Percentiles rank a stretch among this genome's conserved stretches.
These are phyloP conservation scores for Dendrostoma leiphaemia DNA, from an alignment of 2,329 filamentous ascomycete genomes.

Conservation along the genomic window DNA sequence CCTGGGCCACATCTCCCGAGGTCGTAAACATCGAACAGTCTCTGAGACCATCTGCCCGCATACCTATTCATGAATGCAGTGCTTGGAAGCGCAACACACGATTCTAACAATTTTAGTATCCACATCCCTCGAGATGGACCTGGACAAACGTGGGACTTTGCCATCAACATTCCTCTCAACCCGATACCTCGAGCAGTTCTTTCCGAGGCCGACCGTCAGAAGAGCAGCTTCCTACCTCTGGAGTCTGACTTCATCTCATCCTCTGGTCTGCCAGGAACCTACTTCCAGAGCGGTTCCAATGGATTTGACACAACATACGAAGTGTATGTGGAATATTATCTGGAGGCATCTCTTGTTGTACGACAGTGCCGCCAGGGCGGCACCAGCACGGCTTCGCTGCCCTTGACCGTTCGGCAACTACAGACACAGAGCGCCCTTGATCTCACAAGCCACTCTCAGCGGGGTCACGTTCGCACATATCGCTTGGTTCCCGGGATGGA, in stretches of 20 bases:
- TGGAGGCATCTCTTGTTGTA: slow-evolving; percentile 29
- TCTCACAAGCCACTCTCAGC: background rate
- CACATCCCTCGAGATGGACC: slow-evolving; percentile 20
- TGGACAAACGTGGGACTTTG: slow-evolving; percentile 27
- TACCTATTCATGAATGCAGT: too few species aligned
- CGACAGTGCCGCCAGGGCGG: slow-evolving; percentile 1
- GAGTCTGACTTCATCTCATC: slow-evolving; percentile 2
- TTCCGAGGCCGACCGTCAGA: background rate
- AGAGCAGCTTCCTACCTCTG: slow-evolving; percentile 21
- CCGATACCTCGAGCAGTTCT: slow-evolving; percentile 2
- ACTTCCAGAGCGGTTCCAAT: slow-evolving; percentile 3
- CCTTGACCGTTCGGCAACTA: slow-evolving; percentile 20
- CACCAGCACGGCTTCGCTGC: slow-evolving; percentile 20
- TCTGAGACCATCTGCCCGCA: too few species aligned
- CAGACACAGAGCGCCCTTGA: slow-evolving; percentile 22
- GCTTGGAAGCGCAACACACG: too few species aligned
- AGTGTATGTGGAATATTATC: slow-evolving; percentile 34
- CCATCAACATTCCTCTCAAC: slow-evolving; percentile 25
- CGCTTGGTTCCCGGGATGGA: slow-evolving; percentile 32
- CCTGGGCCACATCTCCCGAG: too few species aligned
- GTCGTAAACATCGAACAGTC: background rate
- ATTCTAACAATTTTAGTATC: too few species aligned
- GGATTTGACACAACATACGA: slow-evolving; percentile 18
- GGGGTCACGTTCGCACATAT: slow-evolving; percentile 20
- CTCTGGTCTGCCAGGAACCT: slow-evolving; percentile 20